Conservation (phyloP, 164 flowering plant species). For the Magnolia kwangsiensis region DNA sequence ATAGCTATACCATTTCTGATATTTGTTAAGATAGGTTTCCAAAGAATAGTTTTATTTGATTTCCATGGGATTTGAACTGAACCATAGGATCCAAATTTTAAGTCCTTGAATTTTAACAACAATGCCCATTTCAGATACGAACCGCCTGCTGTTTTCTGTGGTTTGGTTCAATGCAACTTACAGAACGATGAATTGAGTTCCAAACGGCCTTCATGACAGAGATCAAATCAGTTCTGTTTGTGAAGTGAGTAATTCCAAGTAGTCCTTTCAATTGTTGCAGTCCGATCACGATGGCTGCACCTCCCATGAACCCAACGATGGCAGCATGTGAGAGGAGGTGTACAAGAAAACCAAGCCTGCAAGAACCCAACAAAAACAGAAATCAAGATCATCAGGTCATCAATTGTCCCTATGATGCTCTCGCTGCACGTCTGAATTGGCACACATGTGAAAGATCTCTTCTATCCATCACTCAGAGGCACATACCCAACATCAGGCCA, state of each 20-base stretch:
- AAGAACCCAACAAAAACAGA: not conserved
- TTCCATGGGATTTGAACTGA: no score
- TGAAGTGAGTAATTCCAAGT: slow-evolving; percentile 62
- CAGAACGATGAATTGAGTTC: slow-evolving; percentile 43
- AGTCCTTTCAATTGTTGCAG: slow-evolving; percentile 83
- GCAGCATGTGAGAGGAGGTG: slow-evolving; percentile 93
- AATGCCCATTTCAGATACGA: not conserved
- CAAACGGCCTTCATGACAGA: slow-evolving; percentile 57
- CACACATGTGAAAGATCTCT: no score
- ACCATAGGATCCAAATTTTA: no score
- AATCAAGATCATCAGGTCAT: not conserved
- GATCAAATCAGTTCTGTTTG: slow-evolving; percentile 68
- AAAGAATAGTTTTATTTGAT: no score
- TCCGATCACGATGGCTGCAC: slow-evolving; percentile 87
- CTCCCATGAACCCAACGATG: slow-evolving; percentile 89
- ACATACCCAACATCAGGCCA: no score
- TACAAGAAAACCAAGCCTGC: slow-evolving; percentile 81
- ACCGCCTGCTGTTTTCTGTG: not conserved
- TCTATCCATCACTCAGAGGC: no score
- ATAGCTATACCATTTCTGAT: no score
- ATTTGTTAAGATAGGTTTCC: no score
- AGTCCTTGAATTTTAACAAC: no score
- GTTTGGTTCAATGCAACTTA: slow-evolving; percentile 23
- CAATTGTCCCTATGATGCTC: not conserved
- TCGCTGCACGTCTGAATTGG: no score